Base-by-base conservation (phyloP, 495 filamentous ascomycete species). In the Hapsidospora chrysogenum region DNA sequence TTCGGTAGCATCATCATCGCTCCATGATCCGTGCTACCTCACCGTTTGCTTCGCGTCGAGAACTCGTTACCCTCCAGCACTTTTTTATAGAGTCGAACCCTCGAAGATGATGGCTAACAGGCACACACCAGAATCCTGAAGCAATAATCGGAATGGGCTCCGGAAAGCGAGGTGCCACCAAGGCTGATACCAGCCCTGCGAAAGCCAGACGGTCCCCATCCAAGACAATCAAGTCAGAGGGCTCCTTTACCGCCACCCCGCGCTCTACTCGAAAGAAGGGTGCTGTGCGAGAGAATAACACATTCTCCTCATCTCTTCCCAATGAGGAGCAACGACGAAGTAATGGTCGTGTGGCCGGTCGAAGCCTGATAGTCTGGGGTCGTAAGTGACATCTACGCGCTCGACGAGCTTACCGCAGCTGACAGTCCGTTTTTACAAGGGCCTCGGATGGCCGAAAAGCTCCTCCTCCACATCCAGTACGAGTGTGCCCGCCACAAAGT, bases 401-500 rank as follows among this genome's bases (percentile, higher is more conserved):
- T 9, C 4, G n/a, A 32, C 41, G 47, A 18, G 42, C 31, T 27
- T n/a, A n/a, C n/a, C n/a, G n/a, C n/a, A n/a, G n/a, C n/a, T n/a
- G n/a, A n/a, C n/a, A n/a, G n/a, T n/a, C n/a, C n/a, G n/a, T n/a
- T 11, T 32, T 14, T 29, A 14, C 5, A 26, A 58, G 54, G 54
- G 14, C 46, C 50, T 1, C 50, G 54, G 13, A 58, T 58, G 54
- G 38, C 44, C 3, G 45, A 59, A 32, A 56, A 57, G 37, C 34
- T 59, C n/a, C 33, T 59, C 5, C 39, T 57, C 0, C 37, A 48
- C 39, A 37, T 55, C 1, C 32, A 44, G 8, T 59, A 53, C 23
- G 56, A 59, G 29, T 49, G 43, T 20, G 39, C 40, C 7, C 44
- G 39, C 9, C 33, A 33, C 15, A 30, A 41, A 6, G 31, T 51